A percentile compares a stretch with the other conserved stretches of the same genome.
Conservation (phyloP, 2,329 filamentous ascomycete genomes). For the Aspergillus puulaauensis region DNA sequence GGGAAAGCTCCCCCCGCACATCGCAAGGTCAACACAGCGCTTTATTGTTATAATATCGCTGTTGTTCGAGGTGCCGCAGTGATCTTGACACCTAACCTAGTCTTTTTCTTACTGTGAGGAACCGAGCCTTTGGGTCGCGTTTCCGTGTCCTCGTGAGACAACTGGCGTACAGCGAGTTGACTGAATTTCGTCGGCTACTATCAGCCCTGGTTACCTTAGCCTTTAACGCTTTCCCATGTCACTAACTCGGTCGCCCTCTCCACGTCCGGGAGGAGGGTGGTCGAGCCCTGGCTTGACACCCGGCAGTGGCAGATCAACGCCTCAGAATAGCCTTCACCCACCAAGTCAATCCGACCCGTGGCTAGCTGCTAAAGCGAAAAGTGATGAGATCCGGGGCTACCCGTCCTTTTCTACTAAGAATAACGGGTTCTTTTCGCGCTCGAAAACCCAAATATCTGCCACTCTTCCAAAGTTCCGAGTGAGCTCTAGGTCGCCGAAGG, state of each 20-base stretch:
- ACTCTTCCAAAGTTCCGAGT: conserved; percentile 72
- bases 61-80: background rate
- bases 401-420: conserved; percentile 78
- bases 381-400: conserved; percentile 70
- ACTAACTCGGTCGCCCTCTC: conserved; percentile 83
- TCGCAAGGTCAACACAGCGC: background rate
- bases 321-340: conserved; percentile 46
- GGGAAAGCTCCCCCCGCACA: background rate
- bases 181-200: background rate
- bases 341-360: conserved; percentile 55
- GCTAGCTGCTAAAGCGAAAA: conserved; percentile 79
- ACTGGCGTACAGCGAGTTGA: background rate
- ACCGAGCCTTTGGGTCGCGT: background rate
- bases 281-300: conserved; percentile 76
- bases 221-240: conserved; percentile 60
- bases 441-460: conserved; percentile 77
- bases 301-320: conserved; percentile 69
- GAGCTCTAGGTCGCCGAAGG: conserved; percentile 29
- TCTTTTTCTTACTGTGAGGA: background rate
- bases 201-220: background rate
- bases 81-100: background rate
- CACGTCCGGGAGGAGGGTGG: conserved; percentile 82
- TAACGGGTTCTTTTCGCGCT: conserved; percentile 82
- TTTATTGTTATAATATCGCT: background rate
- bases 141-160: background rate